phyloP scores from a whole-genome alignment of 2,329 filamentous ascomycete genomes.

The Hysterium pulicare region DNA sequence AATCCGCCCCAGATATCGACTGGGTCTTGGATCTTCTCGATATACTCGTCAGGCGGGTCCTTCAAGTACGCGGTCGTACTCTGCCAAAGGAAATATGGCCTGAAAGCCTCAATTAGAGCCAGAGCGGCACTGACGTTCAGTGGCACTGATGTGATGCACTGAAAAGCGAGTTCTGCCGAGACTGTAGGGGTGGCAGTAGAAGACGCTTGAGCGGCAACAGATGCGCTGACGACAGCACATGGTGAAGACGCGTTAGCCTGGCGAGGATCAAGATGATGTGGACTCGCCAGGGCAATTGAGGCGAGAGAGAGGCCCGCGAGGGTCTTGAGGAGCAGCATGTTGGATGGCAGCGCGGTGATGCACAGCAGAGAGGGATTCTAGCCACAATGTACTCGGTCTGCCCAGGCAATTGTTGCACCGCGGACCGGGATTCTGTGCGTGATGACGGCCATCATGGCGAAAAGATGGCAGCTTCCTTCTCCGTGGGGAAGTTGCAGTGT shows the following conservation, averaged over 20 bases:
- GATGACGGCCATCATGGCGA: no score
- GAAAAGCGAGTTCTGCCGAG: conserved; percentile 43
- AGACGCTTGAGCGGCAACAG: conserved; percentile 22
- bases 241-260: conserved; percentile 26
- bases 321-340: conserved; percentile 24
- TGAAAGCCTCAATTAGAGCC: conserved; percentile 41
- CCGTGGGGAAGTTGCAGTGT: no score
- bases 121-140: conserved; percentile 43
- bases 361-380: no score
- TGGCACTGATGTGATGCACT: conserved; percentile 45
- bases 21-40: conserved; percentile 42
- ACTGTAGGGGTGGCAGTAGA: conserved; percentile 36
- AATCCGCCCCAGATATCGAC: conserved; percentile 42
- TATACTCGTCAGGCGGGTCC: conserved; percentile 46
- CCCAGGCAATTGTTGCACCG: no score
- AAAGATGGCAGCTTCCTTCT: no score
- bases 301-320: conserved; percentile 25
- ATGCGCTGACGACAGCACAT: conserved; percentile 30
- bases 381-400: no score
- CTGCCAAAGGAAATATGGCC: conserved; percentile 47
- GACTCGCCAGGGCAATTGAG: conserved; percentile 24
- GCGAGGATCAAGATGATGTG: conserved; percentile 21
- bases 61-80: conserved; percentile 44
- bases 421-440: no score
- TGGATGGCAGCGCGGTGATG: no score